Conservation (phyloP, 2,329 filamentous ascomycete genomes). For the Didymella pomorum region DNA sequence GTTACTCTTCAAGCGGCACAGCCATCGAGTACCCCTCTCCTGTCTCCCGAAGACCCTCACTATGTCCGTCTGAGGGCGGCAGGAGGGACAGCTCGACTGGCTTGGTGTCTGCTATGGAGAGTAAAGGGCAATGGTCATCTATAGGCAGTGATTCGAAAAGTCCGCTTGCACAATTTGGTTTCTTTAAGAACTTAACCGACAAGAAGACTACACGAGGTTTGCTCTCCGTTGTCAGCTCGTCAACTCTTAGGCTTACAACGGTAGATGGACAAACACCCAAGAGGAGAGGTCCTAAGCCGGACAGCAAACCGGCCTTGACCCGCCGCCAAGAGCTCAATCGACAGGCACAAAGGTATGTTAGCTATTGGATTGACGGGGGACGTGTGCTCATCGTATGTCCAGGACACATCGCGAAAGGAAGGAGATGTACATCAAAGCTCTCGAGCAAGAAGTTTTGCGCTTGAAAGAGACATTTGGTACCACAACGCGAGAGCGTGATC, state of each 20-base stretch:
- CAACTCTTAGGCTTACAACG: constrained; percentile 10
- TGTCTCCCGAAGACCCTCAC: constrained; percentile 44
- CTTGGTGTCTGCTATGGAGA: constrained; percentile 50
- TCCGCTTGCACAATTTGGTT: constrained; percentile 53
- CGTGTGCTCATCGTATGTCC: constrained; percentile 26
- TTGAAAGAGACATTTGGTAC: constrained; percentile 85
- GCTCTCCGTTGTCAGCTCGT: constrained; percentile 22
- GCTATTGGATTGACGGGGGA: not conserved
- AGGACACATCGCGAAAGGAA: constrained; percentile 97
- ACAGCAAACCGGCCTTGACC: constrained; percentile 93
- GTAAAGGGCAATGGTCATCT: constrained; percentile 49
- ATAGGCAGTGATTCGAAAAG: constrained; percentile 50
- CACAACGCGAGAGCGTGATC: constrained; percentile 77
- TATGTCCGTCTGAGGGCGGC: constrained; percentile 43
- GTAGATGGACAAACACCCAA: constrained; percentile 86
- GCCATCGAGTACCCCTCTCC: constrained; percentile 48
- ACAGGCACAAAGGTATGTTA: constrained; percentile 86
- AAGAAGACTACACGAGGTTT: constrained; percentile 81
- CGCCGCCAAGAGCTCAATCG: constrained; percentile 92
- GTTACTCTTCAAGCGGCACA: constrained; percentile 46
- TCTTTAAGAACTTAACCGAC: constrained; percentile 71
- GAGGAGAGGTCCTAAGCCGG: constrained; percentile 91
- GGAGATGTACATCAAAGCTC: constrained; percentile 91
- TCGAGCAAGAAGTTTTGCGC: constrained; percentile 89
- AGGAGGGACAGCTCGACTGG: constrained; percentile 47